Evolutionary conservation across 106 monocot genomes (phyloP), one percentile per base, ranked within the genome.

Genomic region (Dactylorhiza incarnata): DNA sequence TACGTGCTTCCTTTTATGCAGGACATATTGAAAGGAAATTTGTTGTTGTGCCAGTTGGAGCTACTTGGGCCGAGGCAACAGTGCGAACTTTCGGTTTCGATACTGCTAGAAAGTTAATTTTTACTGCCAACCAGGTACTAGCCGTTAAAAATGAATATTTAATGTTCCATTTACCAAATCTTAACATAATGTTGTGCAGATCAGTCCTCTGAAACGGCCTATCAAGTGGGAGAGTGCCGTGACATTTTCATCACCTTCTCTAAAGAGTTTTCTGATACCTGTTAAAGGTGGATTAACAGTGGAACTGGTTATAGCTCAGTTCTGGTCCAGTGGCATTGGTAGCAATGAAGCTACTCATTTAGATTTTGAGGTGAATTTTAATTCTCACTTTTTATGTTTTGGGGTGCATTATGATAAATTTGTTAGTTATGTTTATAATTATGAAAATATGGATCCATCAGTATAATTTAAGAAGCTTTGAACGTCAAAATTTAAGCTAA

Each of bases 311-410:
- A 76, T 97, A 43, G 85, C 96, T 72, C 96, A 97, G 75, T 93
- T 97, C 71, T 97, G 96, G 96, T 91, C 93, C 46, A 97, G 96
- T 79, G 96, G 96, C 20, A 82, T 97, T 76, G 96, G 93, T 68
- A 97, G 96, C 71, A 63, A 93, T 78, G 96, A 93, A 86, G 16
- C 88, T 14, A 86, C 93, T 49, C 54, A 51, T 24, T 86, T 93
- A 77, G 91, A 93, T 73, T 93, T 93, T 86, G 93, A 97, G 96
- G 96, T 93, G 78, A 15, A 10, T 37, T 74, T 45, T 59, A 59
- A 13, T 59, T 3, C 22, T 59, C 22, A 22, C 20, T 19, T 53
- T n/a, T n/a, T n/a, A n/a, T n/a, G n/a, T n/a, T n/a, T n/a, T n/a
- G n/a, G n/a, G n/a, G n/a, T n/a, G n/a, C n/a, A n/a, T n/a, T n/a